Conservation (phyloP, 1,284 basidiomycete genomes). For the Trametes sp. region DNA sequence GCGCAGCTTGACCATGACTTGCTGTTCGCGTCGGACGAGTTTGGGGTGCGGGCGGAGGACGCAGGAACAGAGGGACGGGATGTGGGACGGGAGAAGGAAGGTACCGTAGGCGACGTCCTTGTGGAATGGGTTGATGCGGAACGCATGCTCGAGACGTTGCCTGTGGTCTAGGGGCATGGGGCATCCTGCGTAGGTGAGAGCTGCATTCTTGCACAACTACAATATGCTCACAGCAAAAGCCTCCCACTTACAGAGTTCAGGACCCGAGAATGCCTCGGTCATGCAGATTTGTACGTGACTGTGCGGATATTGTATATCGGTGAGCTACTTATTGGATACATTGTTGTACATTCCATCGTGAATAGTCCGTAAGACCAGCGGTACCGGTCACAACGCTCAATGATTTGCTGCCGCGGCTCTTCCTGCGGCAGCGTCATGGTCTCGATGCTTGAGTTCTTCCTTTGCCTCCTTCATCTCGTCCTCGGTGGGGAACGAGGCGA, state of each 20-base stretch:
- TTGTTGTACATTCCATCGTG: background rate
- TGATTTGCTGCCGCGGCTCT: conserved; percentile 8
- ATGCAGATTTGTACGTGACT: background rate
- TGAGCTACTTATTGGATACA: background rate
- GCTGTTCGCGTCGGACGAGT: conserved; percentile 2
- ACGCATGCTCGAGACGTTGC: background rate
- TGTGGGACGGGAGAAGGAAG: background rate
- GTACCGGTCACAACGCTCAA: background rate
- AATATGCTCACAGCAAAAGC: too few relatives aligned
- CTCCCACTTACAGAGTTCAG: too few relatives aligned
- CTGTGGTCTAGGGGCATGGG: background rate
- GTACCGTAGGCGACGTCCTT: background rate
- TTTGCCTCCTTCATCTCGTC: conserved; percentile 57
- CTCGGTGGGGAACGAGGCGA: conserved; percentile 62
- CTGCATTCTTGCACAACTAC: background rate
- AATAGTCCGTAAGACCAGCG: background rate
- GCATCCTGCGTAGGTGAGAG: background rate
- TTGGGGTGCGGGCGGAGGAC: too few relatives aligned
- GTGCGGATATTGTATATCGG: background rate
- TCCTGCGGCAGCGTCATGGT: conserved; percentile 39
- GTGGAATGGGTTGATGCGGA: conserved; percentile 2
- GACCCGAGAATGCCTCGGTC: too few relatives aligned
- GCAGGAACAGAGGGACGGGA: background rate
- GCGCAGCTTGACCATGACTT: conserved; percentile 12
- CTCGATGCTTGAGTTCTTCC: conserved; percentile 40